A percentile compares a stretch with the other conserved stretches of the same genome.
These are phyloP conservation scores for Microascus cirrosus DNA, from an alignment of 2,329 filamentous ascomycete species.

Conservation along the genomic window DNA sequence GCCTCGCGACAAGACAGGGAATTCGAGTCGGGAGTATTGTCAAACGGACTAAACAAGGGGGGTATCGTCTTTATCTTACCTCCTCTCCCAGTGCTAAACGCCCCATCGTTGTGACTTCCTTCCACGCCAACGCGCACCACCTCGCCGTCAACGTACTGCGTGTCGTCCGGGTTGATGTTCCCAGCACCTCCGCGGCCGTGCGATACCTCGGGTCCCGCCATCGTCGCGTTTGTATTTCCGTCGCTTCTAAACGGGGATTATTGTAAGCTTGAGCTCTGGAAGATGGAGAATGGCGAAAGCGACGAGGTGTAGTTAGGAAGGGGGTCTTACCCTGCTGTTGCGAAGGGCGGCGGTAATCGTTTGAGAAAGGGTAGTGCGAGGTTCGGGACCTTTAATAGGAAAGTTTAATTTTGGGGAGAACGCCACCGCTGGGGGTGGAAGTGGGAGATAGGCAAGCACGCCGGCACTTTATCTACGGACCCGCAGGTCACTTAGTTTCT, in stretches of 20 bases:
- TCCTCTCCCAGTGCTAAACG: constrained; percentile 48
- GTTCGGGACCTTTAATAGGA: too few species aligned
- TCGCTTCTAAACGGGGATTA: not conserved
- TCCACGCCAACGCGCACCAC: constrained; percentile 43
- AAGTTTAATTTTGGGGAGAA: too few species aligned
- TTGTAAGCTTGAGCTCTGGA: not conserved
- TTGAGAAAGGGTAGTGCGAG: too few species aligned
- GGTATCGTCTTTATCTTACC: constrained; percentile 25
- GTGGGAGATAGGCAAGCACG: too few species aligned
- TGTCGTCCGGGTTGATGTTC: constrained; percentile 48
- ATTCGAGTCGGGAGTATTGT: not conserved
- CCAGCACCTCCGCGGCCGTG: constrained; percentile 52
- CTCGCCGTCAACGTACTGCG: constrained; percentile 50
- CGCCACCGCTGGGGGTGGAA: too few species aligned
- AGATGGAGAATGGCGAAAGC: too few species aligned
- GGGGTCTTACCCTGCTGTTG: too few species aligned
- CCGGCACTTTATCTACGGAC: too few species aligned
- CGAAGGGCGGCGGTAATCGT: too few species aligned
- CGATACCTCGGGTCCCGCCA: constrained; percentile 36
- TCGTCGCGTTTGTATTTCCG: constrained; percentile 10
- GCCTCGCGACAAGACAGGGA: not conserved
- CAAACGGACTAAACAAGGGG: not conserved
- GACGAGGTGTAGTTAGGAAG: too few species aligned
- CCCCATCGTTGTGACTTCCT: constrained; percentile 46
- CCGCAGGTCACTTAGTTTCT: too few species aligned